These are phyloP conservation scores for Metschnikowia continentalis DNA, from an alignment of 805 yeast genomes.

Conservation along the genomic window DNA sequence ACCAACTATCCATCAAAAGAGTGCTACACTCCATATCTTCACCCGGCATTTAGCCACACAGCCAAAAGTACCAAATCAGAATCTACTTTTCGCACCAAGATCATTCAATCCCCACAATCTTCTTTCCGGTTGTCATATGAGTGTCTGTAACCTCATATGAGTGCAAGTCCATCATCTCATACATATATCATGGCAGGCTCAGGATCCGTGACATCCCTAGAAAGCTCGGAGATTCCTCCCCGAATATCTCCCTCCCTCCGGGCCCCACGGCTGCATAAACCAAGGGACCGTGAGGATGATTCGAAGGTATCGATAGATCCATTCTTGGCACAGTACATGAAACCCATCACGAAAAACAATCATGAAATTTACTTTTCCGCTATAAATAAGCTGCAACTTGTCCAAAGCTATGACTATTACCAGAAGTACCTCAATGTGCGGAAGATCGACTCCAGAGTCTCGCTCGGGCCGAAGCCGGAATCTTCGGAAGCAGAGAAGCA, in stretches of 20 bases:
- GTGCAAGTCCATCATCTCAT: background rate
- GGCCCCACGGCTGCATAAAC: background rate
- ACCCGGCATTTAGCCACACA: background rate
- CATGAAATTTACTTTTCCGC: slow-evolving; percentile 12
- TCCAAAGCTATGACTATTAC: slow-evolving; percentile 14
- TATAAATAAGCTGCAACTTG: slow-evolving; percentile 11
- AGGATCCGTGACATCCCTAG: slow-evolving; percentile 1
- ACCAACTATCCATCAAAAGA: background rate
- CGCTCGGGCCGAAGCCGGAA: background rate
- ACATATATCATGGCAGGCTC: background rate
- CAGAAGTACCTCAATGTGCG: slow-evolving; percentile 12
- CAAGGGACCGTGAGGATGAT: background rate
- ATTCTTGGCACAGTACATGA: slow-evolving; percentile 17
- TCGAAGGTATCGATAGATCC: slow-evolving; percentile 12
- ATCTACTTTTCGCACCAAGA: background rate
- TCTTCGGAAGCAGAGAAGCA: background rate
- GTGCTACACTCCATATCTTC: background rate
- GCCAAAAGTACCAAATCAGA: background rate
- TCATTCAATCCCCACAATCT: background rate
- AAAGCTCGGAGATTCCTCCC: background rate
- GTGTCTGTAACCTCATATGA: background rate
- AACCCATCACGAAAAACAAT: slow-evolving; percentile 9
- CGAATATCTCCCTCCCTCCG: slow-evolving; percentile 1
- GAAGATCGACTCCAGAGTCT: background rate
- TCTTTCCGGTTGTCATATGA: background rate